Base-by-base conservation (phyloP, 768 basidiomycete genomes). In the Lentinula edodes region DNA sequence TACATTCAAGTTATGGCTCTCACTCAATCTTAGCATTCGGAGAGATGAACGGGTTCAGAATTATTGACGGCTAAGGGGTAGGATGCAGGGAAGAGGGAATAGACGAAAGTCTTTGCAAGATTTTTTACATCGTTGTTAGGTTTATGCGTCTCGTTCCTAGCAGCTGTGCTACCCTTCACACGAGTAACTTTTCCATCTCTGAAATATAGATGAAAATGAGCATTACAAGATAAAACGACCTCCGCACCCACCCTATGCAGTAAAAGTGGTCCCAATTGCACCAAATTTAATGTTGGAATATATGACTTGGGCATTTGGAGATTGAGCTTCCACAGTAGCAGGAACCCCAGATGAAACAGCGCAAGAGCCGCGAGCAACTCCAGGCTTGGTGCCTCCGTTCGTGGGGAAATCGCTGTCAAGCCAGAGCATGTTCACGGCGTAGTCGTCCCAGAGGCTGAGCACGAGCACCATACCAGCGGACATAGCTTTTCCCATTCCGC, bases 271-370 rank as follows among this genome's bases (percentile, higher is more conserved):
- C 61, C 73, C 73, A 68, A 76, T 73, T 63, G 63, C 62, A 36
- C 75, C 76, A 63, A 72, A 72, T 67, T 71, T 73, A 72, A 76
- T 77, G 72, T 75, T 76, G 39, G 74, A 75, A 70, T 66, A 76
- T 58, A 66, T 69, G 66, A 76, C 75, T 34, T 65, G 66, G 28
- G 70, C 69, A 61, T 59, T 65, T 38, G 72, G 58, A 62, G 43
- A 41, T 57, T 68, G 61, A 20, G 71, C 48, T 67, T 75, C 74
- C 66, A 76, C 73, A 43, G 69, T 65, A 7, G 68, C 63, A 52
- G 75, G 74, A 8, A 66, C 67, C 58, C 75, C 75, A 13, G 74
- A 74, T 20, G 68, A 66, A 52, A 74, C 73, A 6, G 75, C 61
- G 66, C 75, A 76, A 36, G 73, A 65, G 54, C 75, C 75, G 65